Conservation (phyloP, 75 land plant species). For the Ceratopteris richardii region DNA sequence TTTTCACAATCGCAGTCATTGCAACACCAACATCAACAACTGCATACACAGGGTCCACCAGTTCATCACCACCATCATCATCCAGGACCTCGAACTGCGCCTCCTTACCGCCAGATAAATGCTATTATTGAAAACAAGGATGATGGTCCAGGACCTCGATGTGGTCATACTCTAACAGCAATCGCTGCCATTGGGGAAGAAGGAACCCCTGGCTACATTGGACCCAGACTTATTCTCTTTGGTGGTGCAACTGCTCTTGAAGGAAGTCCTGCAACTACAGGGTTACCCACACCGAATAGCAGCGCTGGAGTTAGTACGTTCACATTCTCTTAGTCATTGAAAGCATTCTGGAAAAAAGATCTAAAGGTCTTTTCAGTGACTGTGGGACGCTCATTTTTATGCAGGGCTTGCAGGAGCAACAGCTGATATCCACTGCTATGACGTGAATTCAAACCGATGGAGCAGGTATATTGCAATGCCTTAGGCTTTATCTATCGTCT, state of each 20-base stretch:
- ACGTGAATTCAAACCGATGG: constrained; percentile 79
- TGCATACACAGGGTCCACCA: not conserved
- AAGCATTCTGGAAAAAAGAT: not conserved
- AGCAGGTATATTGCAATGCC: constrained; percentile 42
- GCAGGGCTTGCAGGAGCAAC: constrained; percentile 97
- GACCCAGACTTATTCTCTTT: constrained; percentile 35
- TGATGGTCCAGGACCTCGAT: constrained; percentile 36
- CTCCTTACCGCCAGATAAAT: constrained; percentile 12
- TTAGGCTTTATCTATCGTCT: no score
- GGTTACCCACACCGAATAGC: constrained; percentile 21
- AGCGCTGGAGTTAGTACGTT: constrained; percentile 36
- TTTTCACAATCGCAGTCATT: not conserved
- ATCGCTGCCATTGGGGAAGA: constrained; percentile 40
- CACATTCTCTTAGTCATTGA: no score
- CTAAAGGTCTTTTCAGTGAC: not conserved
- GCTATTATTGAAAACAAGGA: constrained; percentile 36
- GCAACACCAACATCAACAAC: not conserved
- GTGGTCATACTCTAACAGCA: constrained; percentile 39
- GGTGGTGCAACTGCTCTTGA: constrained; percentile 44
- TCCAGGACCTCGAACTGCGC: constrained; percentile 25
- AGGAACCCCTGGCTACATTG: constrained; percentile 30
- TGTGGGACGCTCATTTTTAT: constrained; percentile 2
- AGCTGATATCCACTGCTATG: constrained; percentile 96
- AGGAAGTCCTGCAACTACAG: constrained; percentile 29
- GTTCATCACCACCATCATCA: not conserved